Evolutionary conservation across 108 stramenopile species (phyloP), one percentile per base, ranked within the genome.

Genomic region (Fistulifera solaris): DNA sequence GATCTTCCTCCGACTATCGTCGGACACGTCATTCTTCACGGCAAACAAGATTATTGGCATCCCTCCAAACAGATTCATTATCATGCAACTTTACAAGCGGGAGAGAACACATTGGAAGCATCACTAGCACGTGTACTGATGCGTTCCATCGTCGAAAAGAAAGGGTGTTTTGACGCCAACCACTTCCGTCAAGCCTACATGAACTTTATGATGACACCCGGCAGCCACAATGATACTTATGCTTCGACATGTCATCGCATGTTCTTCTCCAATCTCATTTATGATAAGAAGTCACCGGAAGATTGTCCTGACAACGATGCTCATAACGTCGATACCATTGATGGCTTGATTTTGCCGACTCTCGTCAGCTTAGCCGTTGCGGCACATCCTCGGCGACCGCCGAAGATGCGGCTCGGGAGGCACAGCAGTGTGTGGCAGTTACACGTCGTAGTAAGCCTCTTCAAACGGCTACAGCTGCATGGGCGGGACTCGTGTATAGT

Each of bases 291-390:
- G 14, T 56, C 67, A 49, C 80, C 76, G 8, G 56, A 68, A 41
- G 66, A 92, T 45, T 94, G 94, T 54, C 85, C 94, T 27, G 94
- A 88, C 58, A 89, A 94, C 46, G 94, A 94, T 60, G 62, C 65
- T 1, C 94, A 94, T 68, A 94, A 94, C 57, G 87, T 92, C 26
- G 94, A 92, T 46, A 74, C 89, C 6, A 87, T 91, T 21, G 94
- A 92, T 52, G 89, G 81, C 0, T 50, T 94, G 12, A 67, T 93
- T 10, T 56, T 88, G 35, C 82, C 83, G 0, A 81, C 87, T 15
- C 68, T 87, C 40, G 76, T 70, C 6, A 75, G 72, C 5, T 58
- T 89, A 52, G 71, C 76, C 12, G 61, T 64, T 42, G 62, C 59
- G 14, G 66, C 54, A 22, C 45, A 48, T 71, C 51, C 44, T 59